Conservation (phyloP, 768 basidiomycete genomes). For the Termitomyces sp. region DNA sequence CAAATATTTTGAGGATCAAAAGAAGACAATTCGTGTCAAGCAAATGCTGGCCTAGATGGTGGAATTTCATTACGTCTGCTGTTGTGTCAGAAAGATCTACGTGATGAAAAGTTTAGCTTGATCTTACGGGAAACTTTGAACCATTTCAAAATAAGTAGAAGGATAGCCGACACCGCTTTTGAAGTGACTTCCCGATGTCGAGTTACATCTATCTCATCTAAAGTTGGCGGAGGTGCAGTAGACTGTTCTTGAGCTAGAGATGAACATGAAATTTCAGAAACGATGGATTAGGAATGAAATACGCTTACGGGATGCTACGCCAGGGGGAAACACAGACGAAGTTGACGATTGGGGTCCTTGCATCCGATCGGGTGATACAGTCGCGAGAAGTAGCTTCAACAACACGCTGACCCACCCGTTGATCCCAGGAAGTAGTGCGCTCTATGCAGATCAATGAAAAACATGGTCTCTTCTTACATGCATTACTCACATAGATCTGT, state of each 20-base stretch:
- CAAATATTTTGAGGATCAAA: slow-evolving; percentile 96
- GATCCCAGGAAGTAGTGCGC: slow-evolving; percentile 74
- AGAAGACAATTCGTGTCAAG: slow-evolving; percentile 94
- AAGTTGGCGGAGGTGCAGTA: slow-evolving; percentile 60
- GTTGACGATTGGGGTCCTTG: slow-evolving; percentile 63
- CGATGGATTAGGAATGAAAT: neutral
- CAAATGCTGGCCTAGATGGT: slow-evolving; percentile 92
- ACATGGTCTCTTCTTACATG: neutral
- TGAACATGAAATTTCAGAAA: neutral
- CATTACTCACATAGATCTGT: slow-evolving; percentile 78
- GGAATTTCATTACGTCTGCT: slow-evolving; percentile 95
- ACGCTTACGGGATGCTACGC: slow-evolving; percentile 57
- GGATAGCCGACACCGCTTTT: slow-evolving; percentile 93
- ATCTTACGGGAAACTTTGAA: slow-evolving; percentile 95
- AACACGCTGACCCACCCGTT: slow-evolving; percentile 92
- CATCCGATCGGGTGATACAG: slow-evolving; percentile 76
- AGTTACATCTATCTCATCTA: slow-evolving; percentile 90
- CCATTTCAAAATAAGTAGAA: slow-evolving; percentile 91
- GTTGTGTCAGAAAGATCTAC: neutral
- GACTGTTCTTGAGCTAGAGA: slow-evolving; percentile 55
- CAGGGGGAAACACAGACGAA: slow-evolving; percentile 68
- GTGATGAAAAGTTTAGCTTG: neutral
- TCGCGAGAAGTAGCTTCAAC: slow-evolving; percentile 87
- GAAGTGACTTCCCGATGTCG: slow-evolving; percentile 97
- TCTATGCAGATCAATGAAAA: slow-evolving; percentile 37